Evolutionary conservation across 2,329 filamentous ascomycete species (phyloP).

Genomic region (Dactylellina parvicollis): DNA sequence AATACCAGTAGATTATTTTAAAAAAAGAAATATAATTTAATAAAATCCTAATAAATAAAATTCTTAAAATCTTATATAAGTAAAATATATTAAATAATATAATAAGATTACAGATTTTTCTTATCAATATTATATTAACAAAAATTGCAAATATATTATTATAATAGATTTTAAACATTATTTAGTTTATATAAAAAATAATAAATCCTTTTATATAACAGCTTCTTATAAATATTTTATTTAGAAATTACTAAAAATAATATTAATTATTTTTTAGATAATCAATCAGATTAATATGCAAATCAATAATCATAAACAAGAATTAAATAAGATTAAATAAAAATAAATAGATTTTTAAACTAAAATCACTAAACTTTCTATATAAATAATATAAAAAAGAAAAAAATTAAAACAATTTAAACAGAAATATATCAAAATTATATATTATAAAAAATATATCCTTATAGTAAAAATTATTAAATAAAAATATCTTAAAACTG

Average conservation of each 20-base stretch:
- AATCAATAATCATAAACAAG: not conserved
- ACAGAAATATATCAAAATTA: not conserved
- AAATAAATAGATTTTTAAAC: too few relatives aligned
- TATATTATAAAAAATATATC: not conserved
- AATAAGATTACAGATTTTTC: not conserved
- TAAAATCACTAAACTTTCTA: not conserved
- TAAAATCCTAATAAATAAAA: not conserved
- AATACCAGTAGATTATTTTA: not conserved
- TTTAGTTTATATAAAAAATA: too few relatives aligned
- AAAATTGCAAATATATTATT: too few relatives aligned
- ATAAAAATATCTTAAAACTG: not conserved
- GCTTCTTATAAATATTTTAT: not conserved
- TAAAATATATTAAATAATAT: not conserved
- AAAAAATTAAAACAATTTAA: not conserved
- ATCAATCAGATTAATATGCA: not conserved
- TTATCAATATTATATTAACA: too few relatives aligned
- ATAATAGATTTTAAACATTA: too few relatives aligned
- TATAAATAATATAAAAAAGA: not conserved
- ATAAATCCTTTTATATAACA: too few relatives aligned
- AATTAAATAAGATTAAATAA: too few relatives aligned
- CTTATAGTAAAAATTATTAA: too few relatives aligned
- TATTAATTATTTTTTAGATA: too few relatives aligned
- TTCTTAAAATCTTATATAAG: not conserved
- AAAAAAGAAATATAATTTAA: not conserved
- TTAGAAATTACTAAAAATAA: too few relatives aligned